Evolutionary conservation across 2,329 filamentous ascomycete species (phyloP).

Genomic region (Fusarium mexicanum): DNA sequence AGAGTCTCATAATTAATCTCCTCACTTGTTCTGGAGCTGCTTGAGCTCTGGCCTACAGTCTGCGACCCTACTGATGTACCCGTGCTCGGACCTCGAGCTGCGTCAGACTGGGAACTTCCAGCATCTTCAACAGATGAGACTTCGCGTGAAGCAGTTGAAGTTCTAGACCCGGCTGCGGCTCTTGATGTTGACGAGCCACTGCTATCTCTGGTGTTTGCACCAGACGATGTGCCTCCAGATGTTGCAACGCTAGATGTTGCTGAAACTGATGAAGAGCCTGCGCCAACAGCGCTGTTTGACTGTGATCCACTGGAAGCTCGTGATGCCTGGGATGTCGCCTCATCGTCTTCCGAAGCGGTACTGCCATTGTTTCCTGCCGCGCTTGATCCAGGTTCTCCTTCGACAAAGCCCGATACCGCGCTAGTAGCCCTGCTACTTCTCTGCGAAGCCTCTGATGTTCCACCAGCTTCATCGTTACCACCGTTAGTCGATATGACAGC

Average conservation of each 20-base stretch:
- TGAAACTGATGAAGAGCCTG: not conserved
- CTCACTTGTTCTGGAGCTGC: not conserved
- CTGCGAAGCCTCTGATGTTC: not conserved
- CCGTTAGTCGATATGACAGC: not conserved
- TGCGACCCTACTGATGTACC: not conserved
- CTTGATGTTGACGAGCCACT: too few relatives aligned
- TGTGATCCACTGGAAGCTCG: not conserved
- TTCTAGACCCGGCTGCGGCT: too few relatives aligned
- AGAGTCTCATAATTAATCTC: not conserved
- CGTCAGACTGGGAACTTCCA: not conserved
- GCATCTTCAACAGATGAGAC: not conserved
- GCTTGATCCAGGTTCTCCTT: not conserved
- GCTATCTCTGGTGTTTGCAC: too few relatives aligned
- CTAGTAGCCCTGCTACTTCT: not conserved
- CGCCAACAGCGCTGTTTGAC: rapidly evolving
- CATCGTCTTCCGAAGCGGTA: not conserved
- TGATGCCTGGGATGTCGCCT: not conserved
- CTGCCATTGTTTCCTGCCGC: rapidly evolving
- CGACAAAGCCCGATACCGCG: not conserved
- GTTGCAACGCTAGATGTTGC: not conserved
- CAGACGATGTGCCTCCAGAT: too few relatives aligned
- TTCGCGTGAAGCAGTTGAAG: not conserved
- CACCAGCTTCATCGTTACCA: not conserved
- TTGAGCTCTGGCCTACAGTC: too few relatives aligned
- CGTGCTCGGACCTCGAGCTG: not conserved